Base-by-base conservation (phyloP, 306 rosid genomes). In the Hippophae gyantsensis region DNA sequence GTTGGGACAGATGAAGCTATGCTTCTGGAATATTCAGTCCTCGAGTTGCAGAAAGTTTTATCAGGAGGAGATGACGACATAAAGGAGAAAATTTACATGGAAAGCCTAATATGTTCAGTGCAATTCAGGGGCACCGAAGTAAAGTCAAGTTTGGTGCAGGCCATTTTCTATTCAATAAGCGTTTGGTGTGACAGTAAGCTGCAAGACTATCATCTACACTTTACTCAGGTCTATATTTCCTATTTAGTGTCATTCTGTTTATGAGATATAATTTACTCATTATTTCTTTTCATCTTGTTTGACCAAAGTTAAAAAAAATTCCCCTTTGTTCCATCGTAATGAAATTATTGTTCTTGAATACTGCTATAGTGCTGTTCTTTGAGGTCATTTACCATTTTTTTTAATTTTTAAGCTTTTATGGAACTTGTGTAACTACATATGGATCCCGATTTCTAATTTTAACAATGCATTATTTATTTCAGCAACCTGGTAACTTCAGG, bases 121-220 rank as follows among this genome's bases (percentile, higher is more conserved):
- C 68, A 62, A 57, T 64, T 38, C 55, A 61, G 73, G 58, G 70
- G 66, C 38, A 40, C 18, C 8, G 81, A 68, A 68, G 70, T 54
- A 58, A 77, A 74, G 69, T 62, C 78, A 48, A 58, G 62, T 58
- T 72, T 81, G 83, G 67, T 71, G 43, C 58, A 74, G 56, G 76
- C 86, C 58, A 58, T 74, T 60, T 68, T 71, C 69, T 77, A 74
- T 74, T 71, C 73, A 7, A 68, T 81, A 50, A 78, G 86, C 74
- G 74, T 60, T 61, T 77, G 81, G 83, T 74, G 78, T 50, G 78
- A 65, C 65, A 42, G 68, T 56, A 71, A 81, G 63, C 71, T 81
- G 63, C 76, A 74, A 62, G 86, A 78, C 58, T 81, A 81, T 63
- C 86, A 81, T 68, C 77, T 74, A 32, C 78, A 81, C 54, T 81